Evolutionary conservation across 2,329 filamentous ascomycete species (phyloP), one percentile per base, ranked within the genome.

Genomic region (Paraconiothyrium sp.): DNA sequence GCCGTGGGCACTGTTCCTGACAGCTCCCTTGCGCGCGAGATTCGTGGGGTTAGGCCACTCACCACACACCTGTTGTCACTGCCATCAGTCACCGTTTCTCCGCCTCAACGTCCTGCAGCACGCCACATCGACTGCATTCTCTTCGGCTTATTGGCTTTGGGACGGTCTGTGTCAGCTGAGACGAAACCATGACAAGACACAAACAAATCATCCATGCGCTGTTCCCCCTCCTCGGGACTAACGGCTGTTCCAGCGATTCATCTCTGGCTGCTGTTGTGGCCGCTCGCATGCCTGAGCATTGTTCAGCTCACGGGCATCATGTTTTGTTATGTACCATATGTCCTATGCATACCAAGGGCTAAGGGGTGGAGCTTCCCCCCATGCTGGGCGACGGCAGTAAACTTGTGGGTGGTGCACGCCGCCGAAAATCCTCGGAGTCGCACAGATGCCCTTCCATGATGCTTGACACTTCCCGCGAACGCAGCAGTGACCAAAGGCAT

Each of bases 231-330:
- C 47, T 69, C 73, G 73, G 76, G 67, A 75, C 71, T 67, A 78
- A 77, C 76, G 74, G 74, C 67, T 64, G 66, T 76, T 72, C 75
- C 76, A 76, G 59, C 75, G 69, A 72, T 69, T 52, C 58, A 71
- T 60, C 9, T 69, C 71, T 77, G 76, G 75, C 75, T 76, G 69
- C 69, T 72, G 70, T 61, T 48, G 72, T 76, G 69, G 51, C 65
- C 69, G 63, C 54, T 61, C 57, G 54, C 54, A 64, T 71, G 65
- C 69, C 67, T 67, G 66, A 63, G 54, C 61, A 63, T 39, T 62
- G 50, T 54, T 64, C 68, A 57, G 59, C 56, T 37, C 58, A 64
- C 60, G 61, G 57, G 63, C 62, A 61, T 61, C 60, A 58, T 60
- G 61, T 63, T 62, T 63, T 55, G 61, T 63, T 64, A 52, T 61